Base-by-base conservation (phyloP, 2,329 filamentous ascomycete genomes). In the Remersonia thermophila region DNA sequence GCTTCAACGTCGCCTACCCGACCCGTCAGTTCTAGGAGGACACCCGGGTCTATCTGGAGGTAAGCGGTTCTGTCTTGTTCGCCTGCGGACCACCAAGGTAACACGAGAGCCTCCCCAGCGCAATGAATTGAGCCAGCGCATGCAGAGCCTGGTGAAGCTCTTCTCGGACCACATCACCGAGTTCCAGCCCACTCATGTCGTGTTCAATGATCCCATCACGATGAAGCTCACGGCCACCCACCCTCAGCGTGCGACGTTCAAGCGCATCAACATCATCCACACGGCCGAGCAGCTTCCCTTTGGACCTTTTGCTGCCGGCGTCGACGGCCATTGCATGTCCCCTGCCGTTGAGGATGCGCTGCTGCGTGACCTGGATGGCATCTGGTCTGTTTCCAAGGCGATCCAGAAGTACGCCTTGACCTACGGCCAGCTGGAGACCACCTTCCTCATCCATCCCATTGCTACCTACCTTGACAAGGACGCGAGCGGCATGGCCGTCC, bases 191-290 rank as follows among this genome's bases (percentile, higher is more conserved):
- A 50, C 48, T 12, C 48, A 50, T 27, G 39, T 50, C 29, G 36
- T 50, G 23, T 50, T 50, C 44, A 50, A 50, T 27, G 48, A 50
- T 18, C 39, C 48, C 10, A 34, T 48, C 23, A 49, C 48, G 9
- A 48, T 50, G 47, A 50, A 49, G 27, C 17, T 47, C 28, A 43
- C 48, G 3, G 38, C 33, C 12, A n/a, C 20, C 13, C 41, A 46
- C 26, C 30, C 30, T 2, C 7, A 15, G 6, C 34, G 41, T 11
- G 2, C 16, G n/a, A 36, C 17, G 8, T 46, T 50, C 35, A 48
- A 47, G 31, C 41, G 48, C 8, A 33, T 49, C 16, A 40, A 36
- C 23, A 41, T 50, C 29, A 46, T 50, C 10, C 48, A 50, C 36
- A 46, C 47, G 7, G 48, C 47, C 5, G 48, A 50, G 28, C 47